Evolutionary conservation across 225 moss, liverwort and hornwort species (phyloP), one percentile per base, ranked within the genome.

Genomic region (Sphagnum tenellum): DNA sequence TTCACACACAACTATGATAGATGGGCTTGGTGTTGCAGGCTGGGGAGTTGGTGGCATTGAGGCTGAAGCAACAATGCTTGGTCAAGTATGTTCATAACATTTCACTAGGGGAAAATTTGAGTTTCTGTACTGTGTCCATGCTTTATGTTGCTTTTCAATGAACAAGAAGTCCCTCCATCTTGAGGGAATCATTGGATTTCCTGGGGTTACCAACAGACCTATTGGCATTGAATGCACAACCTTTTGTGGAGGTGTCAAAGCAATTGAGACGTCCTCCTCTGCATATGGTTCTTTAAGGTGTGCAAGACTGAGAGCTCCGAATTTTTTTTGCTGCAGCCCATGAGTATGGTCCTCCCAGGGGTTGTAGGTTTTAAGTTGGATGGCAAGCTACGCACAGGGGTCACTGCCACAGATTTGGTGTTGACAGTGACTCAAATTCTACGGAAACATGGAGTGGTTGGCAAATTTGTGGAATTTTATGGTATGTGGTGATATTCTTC

Each of bases 11-110:
- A 96, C 95, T 45, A 96, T 96, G 95, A 92, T 96, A 65, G 95
- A 96, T 72, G 95, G 95, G 46, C 86, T 96, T 57, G 95, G 95
- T 70, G 95, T 96, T 50, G 95, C 95, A 60, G 95, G 95, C 67
- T 96, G 95, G 95, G 95, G 95, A 80, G 95, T 96, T 49, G 95
- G 95, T 74, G 95, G 95, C 67, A 96, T 96, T 71, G 95, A 96
- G 73, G 95, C 95, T 2, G 95, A 96, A 78, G 95, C 95, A 66
- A 84, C 95, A 50, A 96, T 96, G 95, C 92, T 96, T 69, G 95
- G 95, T 56, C 95, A 96, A 79, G 95, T 95, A 68, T 81, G 77
- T 29, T 29, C 29, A 29, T 29, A 29, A 29, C 29, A 29, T 29
- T 29, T 29, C 29, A 29, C 29, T 29, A 29, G 29, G 29, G 29